Percentiles rank a stretch among this genome's conserved stretches.
Evolutionary conservation across 1,284 basidiomycete genomes (phyloP).

Genomic region (Rhodotorula sp.): DNA sequence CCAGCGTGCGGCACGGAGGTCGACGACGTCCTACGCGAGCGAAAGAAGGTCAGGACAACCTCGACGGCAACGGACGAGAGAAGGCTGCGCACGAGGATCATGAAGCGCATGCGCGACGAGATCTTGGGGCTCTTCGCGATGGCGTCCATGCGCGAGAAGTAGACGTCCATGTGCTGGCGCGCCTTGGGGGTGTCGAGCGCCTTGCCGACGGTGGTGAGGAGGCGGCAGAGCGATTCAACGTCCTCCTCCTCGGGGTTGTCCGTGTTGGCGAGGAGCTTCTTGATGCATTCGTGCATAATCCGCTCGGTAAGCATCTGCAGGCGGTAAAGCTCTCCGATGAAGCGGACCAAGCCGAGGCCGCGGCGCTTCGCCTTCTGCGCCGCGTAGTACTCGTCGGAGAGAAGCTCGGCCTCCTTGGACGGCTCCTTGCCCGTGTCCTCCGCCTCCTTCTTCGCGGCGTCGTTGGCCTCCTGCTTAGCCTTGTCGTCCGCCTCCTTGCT

Average conservation of each 20-base stretch:
- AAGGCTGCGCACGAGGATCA: constrained; percentile 73
- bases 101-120: constrained; percentile 86
- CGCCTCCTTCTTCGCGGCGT: constrained; percentile 53
- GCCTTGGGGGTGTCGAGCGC: constrained; percentile 77
- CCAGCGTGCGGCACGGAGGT: constrained; percentile 84
- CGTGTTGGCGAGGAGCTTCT: constrained; percentile 88
- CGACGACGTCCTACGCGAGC: constrained; percentile 72
- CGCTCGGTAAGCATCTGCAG: constrained; percentile 89
- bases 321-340: constrained; percentile 98
- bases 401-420: constrained; percentile 56
- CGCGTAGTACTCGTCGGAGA: constrained; percentile 96
- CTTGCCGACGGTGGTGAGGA: constrained; percentile 83
- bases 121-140: constrained; percentile 73
- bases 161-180: constrained; percentile 81
- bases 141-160: constrained; percentile 86
- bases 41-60: constrained; percentile 11
- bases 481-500: constrained; percentile 60
- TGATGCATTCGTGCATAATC: constrained; percentile 96
- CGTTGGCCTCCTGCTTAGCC: constrained; percentile 57
- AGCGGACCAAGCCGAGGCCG: constrained; percentile 93
- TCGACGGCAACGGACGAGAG: background rate
- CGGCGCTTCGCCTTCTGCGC: constrained; percentile 96
- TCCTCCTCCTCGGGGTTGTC: constrained; percentile 96
- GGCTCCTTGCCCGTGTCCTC: constrained; percentile 41
- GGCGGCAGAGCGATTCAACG: constrained; percentile 91